Evolutionary conservation across 2,329 filamentous ascomycete genomes (phyloP), one percentile per base, ranked within the genome.

Genomic region (Scedosporium minutisporum): DNA sequence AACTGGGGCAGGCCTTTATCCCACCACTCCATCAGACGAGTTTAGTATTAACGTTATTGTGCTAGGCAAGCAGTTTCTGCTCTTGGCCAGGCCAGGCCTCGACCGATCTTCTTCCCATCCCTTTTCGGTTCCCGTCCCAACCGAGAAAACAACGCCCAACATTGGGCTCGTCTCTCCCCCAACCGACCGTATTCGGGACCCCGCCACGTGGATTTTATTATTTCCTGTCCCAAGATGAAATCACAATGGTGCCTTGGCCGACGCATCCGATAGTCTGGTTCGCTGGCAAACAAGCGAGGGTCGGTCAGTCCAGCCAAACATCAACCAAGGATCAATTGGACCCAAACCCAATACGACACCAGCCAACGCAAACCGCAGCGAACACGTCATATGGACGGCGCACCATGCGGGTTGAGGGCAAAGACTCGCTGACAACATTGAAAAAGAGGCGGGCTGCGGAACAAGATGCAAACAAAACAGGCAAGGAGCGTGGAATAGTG

Each of bases 311-410:
- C 16, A 23, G 42, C 12, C n/a, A n/a, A n/a, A n/a, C n/a, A n/a
- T n/a, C n/a, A 33, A 7, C 29, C 44, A 48, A n/a, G 21, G 44
- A 23, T 48, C 16, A 23, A 48, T 48, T 48, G 44, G 33, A 38
- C 44, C 44, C 44, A 21, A 48, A 48, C 44, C 18, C 18, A 12
- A 48, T 48, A 48, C 44, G 18, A 48, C 44, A n/a, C 21, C 25
- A 25, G 51, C 51, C 51, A 57, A 57, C 23, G n/a, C 21, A 57
- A 57, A 23, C 23, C 6, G 18, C 21, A 23, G 16, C 55, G 55
- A 41, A 58, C 67, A 68, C 67, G 68, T 69, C 68, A 68, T 67
- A 62, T 59, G 66, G 65, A 64, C 62, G 63, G 29, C 55, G 38
- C 60, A 42, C 41, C 63, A 67, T 69, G 68, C 67, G 65, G 65